A percentile compares a stretch with the other conserved stretches of the same genome.
These are phyloP conservation scores for Hyphochytrium catenoides DNA, from an alignment of 352 stramenopile species.

Conservation along the genomic window DNA sequence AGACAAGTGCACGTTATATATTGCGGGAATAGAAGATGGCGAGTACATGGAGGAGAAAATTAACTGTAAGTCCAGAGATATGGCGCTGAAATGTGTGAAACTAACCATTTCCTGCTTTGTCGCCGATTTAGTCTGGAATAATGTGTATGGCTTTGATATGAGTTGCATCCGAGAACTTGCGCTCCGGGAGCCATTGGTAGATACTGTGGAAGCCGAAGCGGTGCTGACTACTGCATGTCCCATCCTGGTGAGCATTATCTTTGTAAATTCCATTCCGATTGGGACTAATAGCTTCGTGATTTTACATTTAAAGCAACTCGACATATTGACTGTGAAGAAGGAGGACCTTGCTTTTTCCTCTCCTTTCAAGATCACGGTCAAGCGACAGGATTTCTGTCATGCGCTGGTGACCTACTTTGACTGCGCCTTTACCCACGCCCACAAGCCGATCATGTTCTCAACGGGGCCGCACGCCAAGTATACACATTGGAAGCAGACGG, in stretches of 20 bases:
- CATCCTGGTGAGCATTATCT: constrained; percentile 35
- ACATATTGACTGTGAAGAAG: constrained; percentile 71
- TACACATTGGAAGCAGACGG: constrained; percentile 99
- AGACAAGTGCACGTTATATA: constrained; percentile 82
- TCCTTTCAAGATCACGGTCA: constrained; percentile 63
- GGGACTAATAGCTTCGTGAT: too few species aligned
- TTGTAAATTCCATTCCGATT: background rate
- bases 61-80: constrained; percentile 28
- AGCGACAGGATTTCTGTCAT: constrained; percentile 85
- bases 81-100: constrained; percentile 1
- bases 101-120: constrained; percentile 1
- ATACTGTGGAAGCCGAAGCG: constrained; percentile 78
- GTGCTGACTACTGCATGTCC: constrained; percentile 69
- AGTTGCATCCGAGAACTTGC: constrained; percentile 90
- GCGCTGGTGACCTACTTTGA: constrained; percentile 94
- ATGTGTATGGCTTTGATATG: constrained; percentile 99
- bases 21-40: constrained; percentile 86
- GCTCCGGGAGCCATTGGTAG: constrained; percentile 87
- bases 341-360: constrained; percentile 79
- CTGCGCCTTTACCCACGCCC: constrained; percentile 83
- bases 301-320: constrained; percentile 26
- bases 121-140: constrained; percentile 70
- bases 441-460: constrained; percentile 87
- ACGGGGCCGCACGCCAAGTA: constrained; percentile 78
- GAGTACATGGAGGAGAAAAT: constrained; percentile 81